Evolutionary conservation across 768 basidiomycete genomes (phyloP).

Genomic region (Boletus sp.): DNA sequence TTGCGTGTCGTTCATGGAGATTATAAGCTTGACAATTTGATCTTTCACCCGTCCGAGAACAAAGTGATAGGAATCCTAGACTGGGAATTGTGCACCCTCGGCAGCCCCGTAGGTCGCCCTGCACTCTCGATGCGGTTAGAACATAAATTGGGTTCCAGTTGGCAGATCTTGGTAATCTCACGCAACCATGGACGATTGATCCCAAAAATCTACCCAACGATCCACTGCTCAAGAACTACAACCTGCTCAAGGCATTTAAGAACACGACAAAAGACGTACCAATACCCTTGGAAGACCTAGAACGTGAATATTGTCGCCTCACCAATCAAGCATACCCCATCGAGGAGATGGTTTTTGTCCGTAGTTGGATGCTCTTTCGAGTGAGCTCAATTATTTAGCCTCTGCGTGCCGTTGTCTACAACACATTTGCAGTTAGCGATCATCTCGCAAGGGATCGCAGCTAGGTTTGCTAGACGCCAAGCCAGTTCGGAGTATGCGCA

Average conservation of each 20-base stretch:
- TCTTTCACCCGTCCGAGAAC: conserved; percentile 92
- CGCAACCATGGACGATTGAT: conserved; percentile 75
- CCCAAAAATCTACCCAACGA: conserved; percentile 35
- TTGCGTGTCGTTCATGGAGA: conserved; percentile 94
- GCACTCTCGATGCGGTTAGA: background rate
- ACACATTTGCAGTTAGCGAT: conserved; percentile 54
- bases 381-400: conserved; percentile 37
- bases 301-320: conserved; percentile 75
- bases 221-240: conserved; percentile 10
- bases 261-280: conserved; percentile 54
- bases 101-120: conserved; percentile 69
- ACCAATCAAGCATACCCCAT: conserved; percentile 71
- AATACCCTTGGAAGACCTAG: conserved; percentile 65
- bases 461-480: conserved; percentile 78
- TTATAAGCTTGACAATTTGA: conserved; percentile 95
- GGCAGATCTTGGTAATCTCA: conserved; percentile 88
- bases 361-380: conserved; percentile 83
- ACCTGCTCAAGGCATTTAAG: conserved; percentile 59
- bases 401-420: background rate
- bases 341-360: conserved; percentile 70
- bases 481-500: conserved; percentile 82
- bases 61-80: conserved; percentile 93
- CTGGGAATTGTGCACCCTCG: conserved; percentile 96
- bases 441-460: conserved; percentile 88
- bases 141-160: conserved; percentile 41